phyloP scores from a whole-genome alignment of 73 alveolate genomes.

The Tetrahymena elliotti region DNA sequence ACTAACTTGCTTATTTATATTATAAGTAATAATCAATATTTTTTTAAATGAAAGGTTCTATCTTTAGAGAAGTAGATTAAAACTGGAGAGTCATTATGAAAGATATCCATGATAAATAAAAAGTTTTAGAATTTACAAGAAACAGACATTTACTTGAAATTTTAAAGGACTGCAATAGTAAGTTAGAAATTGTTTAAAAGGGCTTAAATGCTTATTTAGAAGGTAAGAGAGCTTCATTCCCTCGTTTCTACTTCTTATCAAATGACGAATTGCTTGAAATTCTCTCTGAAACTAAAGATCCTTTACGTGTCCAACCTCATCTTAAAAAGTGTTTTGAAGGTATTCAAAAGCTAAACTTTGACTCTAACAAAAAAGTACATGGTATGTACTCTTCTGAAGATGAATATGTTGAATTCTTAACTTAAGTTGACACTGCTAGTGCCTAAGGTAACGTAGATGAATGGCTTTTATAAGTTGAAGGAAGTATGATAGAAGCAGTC shows the following conservation, averaged over 20 bases:
- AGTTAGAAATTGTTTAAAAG: slow-evolving; percentile 95
- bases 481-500: slow-evolving; percentile 79
- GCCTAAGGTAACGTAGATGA: slow-evolving; percentile 96
- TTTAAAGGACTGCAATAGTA: slow-evolving; percentile 89
- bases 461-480: slow-evolving; percentile 95
- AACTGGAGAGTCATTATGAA: slow-evolving; percentile 90
- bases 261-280: slow-evolving; percentile 93
- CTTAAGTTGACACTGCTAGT: slow-evolving; percentile 75
- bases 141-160: slow-evolving; percentile 72
- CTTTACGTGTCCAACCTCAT: slow-evolving; percentile 86
- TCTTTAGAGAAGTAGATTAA: slow-evolving; percentile 83
- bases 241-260: slow-evolving; percentile 23
- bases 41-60: slow-evolving; percentile 42
- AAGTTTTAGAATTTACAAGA: slow-evolving; percentile 70
- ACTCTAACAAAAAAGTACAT: slow-evolving; percentile 84
- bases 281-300: slow-evolving; percentile 89
- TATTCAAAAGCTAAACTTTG: slow-evolving; percentile 73
- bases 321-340: slow-evolving; percentile 92
- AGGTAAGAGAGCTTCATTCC: not conserved
- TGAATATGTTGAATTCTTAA: slow-evolving; percentile 86
- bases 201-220: slow-evolving; percentile 10
- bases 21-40: too few species aligned
- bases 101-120: slow-evolving; percentile 58
- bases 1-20: not conserved
- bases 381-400: slow-evolving; percentile 93